Base-by-base conservation (phyloP, 805 yeast species). In the Candida cerambycidarum region DNA sequence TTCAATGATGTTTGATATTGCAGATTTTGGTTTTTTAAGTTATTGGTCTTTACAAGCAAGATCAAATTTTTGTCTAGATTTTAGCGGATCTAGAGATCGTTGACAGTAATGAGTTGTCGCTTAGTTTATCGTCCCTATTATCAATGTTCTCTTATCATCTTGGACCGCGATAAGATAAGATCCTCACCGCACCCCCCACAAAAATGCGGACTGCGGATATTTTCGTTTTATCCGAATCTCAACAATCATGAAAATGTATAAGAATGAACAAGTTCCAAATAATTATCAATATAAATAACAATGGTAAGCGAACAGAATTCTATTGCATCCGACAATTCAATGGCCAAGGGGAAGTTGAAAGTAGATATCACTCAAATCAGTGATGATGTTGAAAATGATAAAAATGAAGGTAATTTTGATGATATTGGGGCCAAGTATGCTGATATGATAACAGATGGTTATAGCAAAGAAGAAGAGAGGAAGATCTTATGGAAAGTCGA, bases 401-500 rank as follows among this genome's bases (percentile, higher is more conserved):
- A 36, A 36, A 28, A 16, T 15, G 39, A 17, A 4, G 29, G 28
- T 3, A 31, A 16, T 44, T 44, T 34, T 38, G 44, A 44, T 25
- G 47, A 44, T 34, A 44, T 44, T 14, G 48, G 43, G 8, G 52
- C 47, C 7, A 41, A 44, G 15, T 44, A 44, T 25, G 47, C 46
- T 37, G 51, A 47, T 15, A 17, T 50, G 3, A 50, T 40, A 42
- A 30, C 32, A 44, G 41, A 18, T 21, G 57, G 34, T 18, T 46
- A 46, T 19, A 28, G 45, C 12, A 17, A 33, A 25, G 33, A 15
- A 9, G 33, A 31, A 31, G 33, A 31, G 21, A 31, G 13, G 21
- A 45, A 52, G 18, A 52, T 67, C 35, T 50, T 61, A 25, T 51
- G 67, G 39, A 69, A 65, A 47, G 48, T 69, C 13, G 74, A 71